Base-by-base conservation (phyloP, 306 rosid species). In the Prosopis cineraria region DNA sequence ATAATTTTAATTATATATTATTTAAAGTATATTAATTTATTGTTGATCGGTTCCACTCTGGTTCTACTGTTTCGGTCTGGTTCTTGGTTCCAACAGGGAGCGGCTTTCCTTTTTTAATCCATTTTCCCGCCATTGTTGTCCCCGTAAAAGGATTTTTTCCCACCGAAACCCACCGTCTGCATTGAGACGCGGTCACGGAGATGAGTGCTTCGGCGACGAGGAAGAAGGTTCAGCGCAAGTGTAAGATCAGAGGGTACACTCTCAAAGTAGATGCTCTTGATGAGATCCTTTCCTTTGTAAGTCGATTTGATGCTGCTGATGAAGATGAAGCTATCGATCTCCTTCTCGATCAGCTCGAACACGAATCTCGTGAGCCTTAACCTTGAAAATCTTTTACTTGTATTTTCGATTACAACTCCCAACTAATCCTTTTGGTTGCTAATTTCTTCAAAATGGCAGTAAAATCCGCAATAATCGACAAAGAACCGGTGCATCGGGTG, bases 241-340 rank as follows among this genome's bases (percentile, higher is more conserved):
- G 90, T 79, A 95, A 88, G 76, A 91, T 92, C 83, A 82, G 96
- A 85, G 98, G 98, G 1, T 91, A 86, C 84, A 82, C 75, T 25
- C 86, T 95, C 77, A 88, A 91, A 74, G 66, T 69, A 11, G 98
- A 89, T 7, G 98, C 96, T 16, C 89, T 92, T 17, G 85, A 90
- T 27, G 92, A 92, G 82, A 89, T 95, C 79, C 88, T 91, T 72
- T 84, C 91, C 65, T 95, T 90, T 78, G 92, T 81, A 30, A 47
- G 89, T 47, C 87, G 85, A 11, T 68, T 40, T 25, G 72, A 68
- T 40, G 11, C 55, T 22, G 34, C 72, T 7, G 72, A 68, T 68
- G 72, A 40, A 59, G 92, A 90, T 36, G 96, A 84, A 29, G 97
- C 97, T 71, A 72, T 88, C 72, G 93, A 91, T 36, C 71, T 95